A percentile compares a stretch with the other conserved stretches of the same genome.
Evolutionary conservation across 176 grass and related monocot species (phyloP).

Genomic region (Carex pumila): DNA sequence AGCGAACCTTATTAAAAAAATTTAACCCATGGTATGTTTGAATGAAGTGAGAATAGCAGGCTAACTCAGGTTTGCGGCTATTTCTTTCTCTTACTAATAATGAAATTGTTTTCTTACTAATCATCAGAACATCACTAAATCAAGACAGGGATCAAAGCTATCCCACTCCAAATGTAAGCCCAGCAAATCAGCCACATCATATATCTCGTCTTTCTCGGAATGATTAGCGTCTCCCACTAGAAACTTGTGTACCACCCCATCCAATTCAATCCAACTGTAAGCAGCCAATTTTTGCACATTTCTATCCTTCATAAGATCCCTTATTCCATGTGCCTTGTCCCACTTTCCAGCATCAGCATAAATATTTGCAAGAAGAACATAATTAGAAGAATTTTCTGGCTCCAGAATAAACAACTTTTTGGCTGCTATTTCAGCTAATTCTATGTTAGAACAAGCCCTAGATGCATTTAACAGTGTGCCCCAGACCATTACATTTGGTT

Average conservation of each 20-base stretch:
- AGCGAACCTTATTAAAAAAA: not conserved
- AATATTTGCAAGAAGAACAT: constrained; percentile 68
- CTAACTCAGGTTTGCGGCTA: too few relatives aligned
- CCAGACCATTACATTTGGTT: constrained; percentile 69
- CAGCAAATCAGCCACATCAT: constrained; percentile 31
- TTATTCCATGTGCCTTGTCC: constrained; percentile 45
- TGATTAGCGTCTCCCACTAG: constrained; percentile 61
- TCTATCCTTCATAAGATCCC: constrained; percentile 62
- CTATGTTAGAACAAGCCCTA: constrained; percentile 38
- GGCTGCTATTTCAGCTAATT: constrained; percentile 51
- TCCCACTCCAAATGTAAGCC: constrained; percentile 39
- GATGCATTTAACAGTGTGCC: constrained; percentile 64
- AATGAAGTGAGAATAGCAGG: too few relatives aligned
- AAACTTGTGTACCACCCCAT: constrained; percentile 60
- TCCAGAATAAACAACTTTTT: constrained; percentile 45
- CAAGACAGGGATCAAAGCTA: constrained; percentile 22
- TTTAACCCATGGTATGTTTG: not conserved
- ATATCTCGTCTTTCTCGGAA: constrained; percentile 50
- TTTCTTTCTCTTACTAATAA: too few relatives aligned
- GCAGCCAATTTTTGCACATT: constrained; percentile 76
- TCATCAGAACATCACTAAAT: constrained; percentile 18
- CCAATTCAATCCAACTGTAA: constrained; percentile 83
- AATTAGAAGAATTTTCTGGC: constrained; percentile 59
- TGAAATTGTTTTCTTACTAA: not conserved
- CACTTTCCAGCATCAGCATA: constrained; percentile 57